These are phyloP conservation scores for Xerophyta viscosa DNA, from an alignment of 106 monocot species.

Conservation along the genomic window DNA sequence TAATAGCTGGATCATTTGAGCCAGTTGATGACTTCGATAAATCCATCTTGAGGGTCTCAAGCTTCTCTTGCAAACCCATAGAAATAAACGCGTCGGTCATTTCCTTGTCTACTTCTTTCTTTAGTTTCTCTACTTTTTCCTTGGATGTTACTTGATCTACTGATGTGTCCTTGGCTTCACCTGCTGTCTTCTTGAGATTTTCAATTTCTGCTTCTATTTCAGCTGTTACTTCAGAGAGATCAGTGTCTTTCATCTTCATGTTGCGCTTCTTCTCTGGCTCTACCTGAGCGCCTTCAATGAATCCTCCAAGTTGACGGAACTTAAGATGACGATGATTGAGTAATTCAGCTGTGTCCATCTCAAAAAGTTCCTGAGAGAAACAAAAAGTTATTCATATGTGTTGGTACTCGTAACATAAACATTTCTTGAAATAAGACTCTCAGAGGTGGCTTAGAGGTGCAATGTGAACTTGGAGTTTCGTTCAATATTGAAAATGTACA, in stretches of 20 bases:
- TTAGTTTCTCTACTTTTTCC: conserved; percentile 40
- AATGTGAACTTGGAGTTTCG: too few species aligned
- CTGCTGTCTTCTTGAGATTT: conserved; percentile 34
- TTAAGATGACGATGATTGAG: conserved; percentile 46
- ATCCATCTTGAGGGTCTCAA: conserved; percentile 58
- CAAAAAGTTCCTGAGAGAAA: conserved; percentile 35
- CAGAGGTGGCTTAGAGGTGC: too few species aligned
- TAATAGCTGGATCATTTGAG: conserved; percentile 20
- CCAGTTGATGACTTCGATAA: conserved; percentile 33
- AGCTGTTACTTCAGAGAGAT: conserved; percentile 28
- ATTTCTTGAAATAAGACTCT: not conserved
- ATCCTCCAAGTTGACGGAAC: conserved; percentile 55
- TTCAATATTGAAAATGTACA: too few species aligned
- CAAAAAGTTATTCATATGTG: not conserved
- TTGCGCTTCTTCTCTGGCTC: conserved; percentile 56
- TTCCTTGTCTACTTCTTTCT: conserved; percentile 58
- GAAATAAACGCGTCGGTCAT: conserved; percentile 50
- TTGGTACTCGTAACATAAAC: not conserved
- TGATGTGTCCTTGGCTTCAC: conserved; percentile 23
- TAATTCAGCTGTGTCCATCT: conserved; percentile 39
- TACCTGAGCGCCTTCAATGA: conserved; percentile 34
- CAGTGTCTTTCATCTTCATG: conserved; percentile 69
- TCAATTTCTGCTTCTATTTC: conserved; percentile 53
- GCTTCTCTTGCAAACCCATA: conserved; percentile 63
- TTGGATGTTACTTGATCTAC: conserved; percentile 23